Conservation (phyloP, 2,329 filamentous ascomycete species). For the Calonectria henricotiae region DNA sequence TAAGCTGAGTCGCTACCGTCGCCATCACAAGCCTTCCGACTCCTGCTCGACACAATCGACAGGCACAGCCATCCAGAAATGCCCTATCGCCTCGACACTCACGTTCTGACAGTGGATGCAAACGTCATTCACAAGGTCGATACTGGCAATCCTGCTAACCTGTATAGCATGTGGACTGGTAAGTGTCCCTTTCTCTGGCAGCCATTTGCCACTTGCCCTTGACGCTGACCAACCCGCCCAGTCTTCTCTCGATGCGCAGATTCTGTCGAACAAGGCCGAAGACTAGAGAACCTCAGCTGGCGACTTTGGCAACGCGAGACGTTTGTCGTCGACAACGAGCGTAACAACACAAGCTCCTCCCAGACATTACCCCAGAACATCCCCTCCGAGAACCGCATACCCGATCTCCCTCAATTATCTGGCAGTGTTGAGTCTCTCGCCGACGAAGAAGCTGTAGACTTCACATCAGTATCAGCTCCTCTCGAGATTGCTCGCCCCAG, state of each 20-base stretch:
- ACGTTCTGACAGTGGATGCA: slow-evolving; percentile 92
- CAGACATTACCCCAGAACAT: slow-evolving; percentile 69
- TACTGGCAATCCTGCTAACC: slow-evolving; percentile 90
- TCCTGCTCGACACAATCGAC: slow-evolving; percentile 58
- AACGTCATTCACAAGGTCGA: slow-evolving; percentile 96
- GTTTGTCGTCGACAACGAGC: slow-evolving; percentile 81
- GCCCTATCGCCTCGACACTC: slow-evolving; percentile 87
- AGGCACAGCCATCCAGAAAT: slow-evolving; percentile 70
- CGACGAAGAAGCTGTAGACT: slow-evolving; percentile 78
- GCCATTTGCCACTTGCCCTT: slow-evolving; percentile 31
- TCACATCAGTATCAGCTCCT: slow-evolving; percentile 69
- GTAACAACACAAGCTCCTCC: slow-evolving; percentile 64
- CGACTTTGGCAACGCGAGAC: slow-evolving; percentile 91
- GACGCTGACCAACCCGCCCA: slow-evolving; percentile 62
- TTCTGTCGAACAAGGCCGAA: slow-evolving; percentile 91
- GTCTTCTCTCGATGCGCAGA: slow-evolving; percentile 96
- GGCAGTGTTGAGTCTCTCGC: slow-evolving; percentile 83
- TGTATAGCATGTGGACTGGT: slow-evolving; percentile 99
- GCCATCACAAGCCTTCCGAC: slow-evolving; percentile 38
- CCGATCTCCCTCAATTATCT: slow-evolving; percentile 80
- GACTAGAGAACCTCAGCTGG: slow-evolving; percentile 97
- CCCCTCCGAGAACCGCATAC: slow-evolving; percentile 61
- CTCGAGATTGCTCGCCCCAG: slow-evolving; percentile 77
- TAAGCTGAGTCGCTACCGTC: slow-evolving; percentile 34
- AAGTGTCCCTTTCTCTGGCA: slow-evolving; percentile 61